Evolutionary conservation across 768 basidiomycete genomes (phyloP), one percentile per base, ranked within the genome.

Genomic region (Cystoderma amianthinum): DNA sequence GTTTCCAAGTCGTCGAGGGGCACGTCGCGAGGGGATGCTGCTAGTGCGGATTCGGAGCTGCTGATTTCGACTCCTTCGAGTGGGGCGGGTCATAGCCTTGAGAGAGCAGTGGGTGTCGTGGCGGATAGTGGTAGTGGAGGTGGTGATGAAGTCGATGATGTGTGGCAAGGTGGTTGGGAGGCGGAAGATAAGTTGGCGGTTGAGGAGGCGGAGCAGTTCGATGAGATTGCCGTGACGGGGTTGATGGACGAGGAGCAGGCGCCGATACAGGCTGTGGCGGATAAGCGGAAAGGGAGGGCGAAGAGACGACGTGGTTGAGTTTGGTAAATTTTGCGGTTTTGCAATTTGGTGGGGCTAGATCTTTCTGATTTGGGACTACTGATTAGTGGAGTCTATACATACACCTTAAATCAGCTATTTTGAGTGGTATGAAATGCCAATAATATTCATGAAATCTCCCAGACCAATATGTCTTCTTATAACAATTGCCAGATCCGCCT

Each of bases 171-270:
- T n/a, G 71, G 65, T n/a, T 75, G 74, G 72, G 71, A 65, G 30
- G 45, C 50, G 4, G 64, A 71, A 47, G 73, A 75, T 43, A 56
- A 52, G 38, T 48, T 58, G 19, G 71, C 71, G 2, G 61, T 74
- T n/a, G 71, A 74, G 42, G 76, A 77, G 52, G 68, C 60, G 16
- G 75, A 77, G 52, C 56, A 58, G 46, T 76, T 71, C 55, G 66
- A 74, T 51, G 62, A 75, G 56, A 65, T 76, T 43, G 63, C 64
- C 28, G 67, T 59, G 2, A 56, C 64, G 12, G 64, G 64, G 5
- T 57, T 68, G 22, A 53, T 68, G 58, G 67, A 67, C 43, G 67
- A 67, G 50, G 64, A 65, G 50, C 61, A 65, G 6, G 25, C 39
- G 5, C 23, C 39, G 7, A 40, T 40, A 25, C 24, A 7, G 39